phyloP scores from a whole-genome alignment of 768 basidiomycete species.

The Lanmaoa pseudosensibilis region DNA sequence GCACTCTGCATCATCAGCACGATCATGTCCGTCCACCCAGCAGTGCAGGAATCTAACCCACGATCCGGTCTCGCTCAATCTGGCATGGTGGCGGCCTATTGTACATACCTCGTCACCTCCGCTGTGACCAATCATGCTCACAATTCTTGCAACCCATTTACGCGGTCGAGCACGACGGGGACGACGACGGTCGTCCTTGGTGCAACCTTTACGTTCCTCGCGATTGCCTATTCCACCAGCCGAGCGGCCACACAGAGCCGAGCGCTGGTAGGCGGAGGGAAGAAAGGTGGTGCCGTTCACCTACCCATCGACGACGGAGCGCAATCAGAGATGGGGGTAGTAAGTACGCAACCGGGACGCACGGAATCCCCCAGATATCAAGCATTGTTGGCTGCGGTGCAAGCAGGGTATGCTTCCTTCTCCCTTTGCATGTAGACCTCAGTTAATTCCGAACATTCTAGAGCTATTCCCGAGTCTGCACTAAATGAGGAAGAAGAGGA shows the following conservation, averaged over 20 bases:
- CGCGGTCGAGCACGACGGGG: slow-evolving; percentile 64
- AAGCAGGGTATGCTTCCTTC: slow-evolving; percentile 71
- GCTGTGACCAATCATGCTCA: slow-evolving; percentile 93
- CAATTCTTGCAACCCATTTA: slow-evolving; percentile 85
- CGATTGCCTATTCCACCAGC: slow-evolving; percentile 96
- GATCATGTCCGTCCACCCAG: slow-evolving; percentile 77
- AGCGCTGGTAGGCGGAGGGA: slow-evolving; percentile 77
- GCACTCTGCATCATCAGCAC: slow-evolving; percentile 78
- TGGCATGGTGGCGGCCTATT: slow-evolving; percentile 96
- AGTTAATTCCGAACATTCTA: slow-evolving; percentile 27
- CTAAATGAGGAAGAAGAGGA: slow-evolving; percentile 77
- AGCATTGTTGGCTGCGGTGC: slow-evolving; percentile 91
- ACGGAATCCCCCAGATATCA: slow-evolving; percentile 91
- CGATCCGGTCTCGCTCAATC: slow-evolving; percentile 94
- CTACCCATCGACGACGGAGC: slow-evolving; percentile 54
- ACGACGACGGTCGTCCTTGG: slow-evolving; percentile 88
- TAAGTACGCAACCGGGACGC: slow-evolving; percentile 79
- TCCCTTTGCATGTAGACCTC: neutral
- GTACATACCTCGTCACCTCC: slow-evolving; percentile 91
- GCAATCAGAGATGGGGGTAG: slow-evolving; percentile 71
- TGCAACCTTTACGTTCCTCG: slow-evolving; percentile 94
- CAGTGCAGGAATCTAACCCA: slow-evolving; percentile 89
- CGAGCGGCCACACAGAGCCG: slow-evolving; percentile 94
- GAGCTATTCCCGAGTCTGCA: slow-evolving; percentile 91
- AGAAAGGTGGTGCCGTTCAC: slow-evolving; percentile 61